Conservation (phyloP, 768 basidiomycete species). For the Boletus reticulatus region DNA sequence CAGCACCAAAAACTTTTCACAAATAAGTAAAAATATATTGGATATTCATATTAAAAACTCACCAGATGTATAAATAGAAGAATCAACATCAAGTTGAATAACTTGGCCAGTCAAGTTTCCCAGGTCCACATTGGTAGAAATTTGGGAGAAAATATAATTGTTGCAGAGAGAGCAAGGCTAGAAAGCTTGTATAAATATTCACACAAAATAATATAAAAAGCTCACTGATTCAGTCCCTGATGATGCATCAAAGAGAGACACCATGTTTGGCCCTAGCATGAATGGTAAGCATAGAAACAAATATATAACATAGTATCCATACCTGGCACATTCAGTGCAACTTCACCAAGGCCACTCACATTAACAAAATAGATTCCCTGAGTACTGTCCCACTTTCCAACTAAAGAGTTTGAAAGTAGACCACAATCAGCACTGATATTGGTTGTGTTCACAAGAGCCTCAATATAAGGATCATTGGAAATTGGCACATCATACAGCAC, state of each 20-base stretch:
- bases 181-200: background rate
- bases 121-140: background rate
- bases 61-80: background rate
- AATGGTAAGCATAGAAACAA: background rate
- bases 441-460: conserved; percentile 16
- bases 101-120: background rate
- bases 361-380: background rate
- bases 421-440: conserved; percentile 16
- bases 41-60: background rate
- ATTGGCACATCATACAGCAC: conserved; percentile 20
- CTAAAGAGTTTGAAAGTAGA: conserved; percentile 7
- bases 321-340: background rate
- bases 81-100: background rate
- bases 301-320: background rate
- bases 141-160: background rate
- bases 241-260: no score
- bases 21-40: background rate
- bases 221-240: background rate
- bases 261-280: background rate
- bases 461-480: background rate
- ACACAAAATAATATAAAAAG: background rate
- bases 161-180: background rate
- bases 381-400: background rate
- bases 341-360: conserved; percentile 5
- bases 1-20: background rate